Base-by-base conservation (phyloP, 2,329 filamentous ascomycete species). In the Aspergillus chevalieri region DNA sequence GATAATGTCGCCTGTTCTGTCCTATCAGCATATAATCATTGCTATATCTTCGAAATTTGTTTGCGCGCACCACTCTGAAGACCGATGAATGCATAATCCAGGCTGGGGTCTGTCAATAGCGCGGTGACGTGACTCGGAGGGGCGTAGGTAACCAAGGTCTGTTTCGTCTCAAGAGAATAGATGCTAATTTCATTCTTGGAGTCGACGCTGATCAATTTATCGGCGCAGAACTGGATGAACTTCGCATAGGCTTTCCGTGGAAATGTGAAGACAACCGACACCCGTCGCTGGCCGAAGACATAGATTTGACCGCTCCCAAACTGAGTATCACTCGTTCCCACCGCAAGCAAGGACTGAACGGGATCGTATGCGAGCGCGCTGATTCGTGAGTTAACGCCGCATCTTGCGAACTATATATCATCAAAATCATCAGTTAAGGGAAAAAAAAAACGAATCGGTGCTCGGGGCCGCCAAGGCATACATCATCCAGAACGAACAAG, bases 61-160 rank as follows among this genome's bases (percentile, higher is more conserved):
- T 41, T 41, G 17, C 38, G 38, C 67, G 28, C 57, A 78, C 77
- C 90, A 62, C 80, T 87, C 55, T 87, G 83, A 54, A 90, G 74
- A 10, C 90, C 93, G 42, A 97, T 75, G 53, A 98, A 86, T 34
- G 86, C 89, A 83, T 94, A 98, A 68, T 98, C 93, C 52, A 98
- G 77, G 73, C 89, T 88, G 0, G 92, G 89, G 65, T 98, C 93
- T 6, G 87, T 90, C 50, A 86, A 78, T 61, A 97, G 66, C 28
- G 82, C 80, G 12, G 82, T 84, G 17, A 91, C 87, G 44, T 83
- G 79, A 5, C 89, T 90, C 0, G 89, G 87, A 8, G 89, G 85
- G 3, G 87, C 82, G 64, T 90, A 86, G 30, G 82, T 83, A 22
- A 83, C 81, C 36, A 89, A 57, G 48, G 85, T 77, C 48, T 76